Base-by-base conservation (phyloP, 352 stramenopile genomes). In the Globisporangium camurandrum region DNA sequence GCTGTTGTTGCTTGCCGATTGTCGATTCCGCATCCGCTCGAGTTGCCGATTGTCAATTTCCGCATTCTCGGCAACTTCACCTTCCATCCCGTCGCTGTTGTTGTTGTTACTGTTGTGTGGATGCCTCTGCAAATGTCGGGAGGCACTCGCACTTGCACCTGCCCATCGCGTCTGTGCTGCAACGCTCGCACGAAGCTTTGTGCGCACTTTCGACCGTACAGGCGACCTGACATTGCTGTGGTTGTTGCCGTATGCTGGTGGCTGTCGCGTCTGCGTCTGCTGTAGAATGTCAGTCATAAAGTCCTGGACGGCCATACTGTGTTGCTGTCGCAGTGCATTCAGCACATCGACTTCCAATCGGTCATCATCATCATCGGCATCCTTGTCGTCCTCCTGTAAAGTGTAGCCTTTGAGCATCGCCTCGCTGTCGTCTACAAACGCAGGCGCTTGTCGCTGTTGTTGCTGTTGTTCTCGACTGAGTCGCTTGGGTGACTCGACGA, bases 291-390 rank as follows among this genome's bases (percentile, higher is more conserved):
- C 61, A 24, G 83, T 64, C 47, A 81, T 57, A 31, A 87, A 69
- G 24, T 85, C 69, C 38, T 69, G 51, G 37, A 85, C 66, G 38
- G 70, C 72, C 45, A 84, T 62, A 20, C 59, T 67, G 43, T 85
- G 73, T 42, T 85, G 75, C 2, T 70, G 53, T 34, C 71, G 64
- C 22, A 85, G 40, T 2, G 69, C 75, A 12, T 62, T 56, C 7
- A 49, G 45, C 14, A 71, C 46, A 10, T 65, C 60, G 5, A 44
- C 39, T 24, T 64, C 54, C 6, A 68, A 49, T 1, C 38, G 37
- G 6, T 56, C 38, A 5, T 61, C 54, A 0, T 63, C 49, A 1
- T 57, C 51, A 12, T 46, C 54, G 16, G 27, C 37, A 0, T 54
- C 44, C 16, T 43, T 23, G n/a, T 50, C 46, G 17, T 46, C 44